These are phyloP conservation scores for Apiosordaria backusii DNA, from an alignment of 495 filamentous ascomycete species.

Conservation along the genomic window DNA sequence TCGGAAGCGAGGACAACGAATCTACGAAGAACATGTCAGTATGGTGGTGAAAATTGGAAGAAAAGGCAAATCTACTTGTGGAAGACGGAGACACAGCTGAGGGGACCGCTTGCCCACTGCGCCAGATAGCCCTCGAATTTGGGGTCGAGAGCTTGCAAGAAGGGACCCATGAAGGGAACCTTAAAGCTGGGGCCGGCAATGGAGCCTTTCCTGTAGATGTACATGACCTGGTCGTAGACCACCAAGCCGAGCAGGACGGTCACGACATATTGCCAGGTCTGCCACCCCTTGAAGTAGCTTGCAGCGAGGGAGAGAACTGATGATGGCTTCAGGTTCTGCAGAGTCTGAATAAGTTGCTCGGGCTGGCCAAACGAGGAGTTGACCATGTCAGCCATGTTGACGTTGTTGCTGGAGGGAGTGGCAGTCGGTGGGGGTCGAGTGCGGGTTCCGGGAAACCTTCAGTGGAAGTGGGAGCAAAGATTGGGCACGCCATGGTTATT, in stretches of 20 bases:
- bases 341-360: not conserved
- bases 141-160: slow-evolving; percentile 81
- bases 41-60: not conserved
- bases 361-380: slow-evolving; percentile 2
- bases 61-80: slow-evolving; percentile 70
- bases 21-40: slow-evolving; percentile 40
- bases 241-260: slow-evolving; percentile 19
- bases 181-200: slow-evolving; percentile 80
- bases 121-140: slow-evolving; percentile 78
- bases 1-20: slow-evolving; percentile 93
- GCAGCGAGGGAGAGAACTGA: not conserved
- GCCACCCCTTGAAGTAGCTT: not conserved
- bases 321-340: not conserved
- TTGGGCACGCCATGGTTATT: not conserved
- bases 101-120: slow-evolving; percentile 84
- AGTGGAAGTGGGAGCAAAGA: not conserved
- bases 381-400: not conserved
- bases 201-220: slow-evolving; percentile 75
- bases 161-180: slow-evolving; percentile 88
- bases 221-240: slow-evolving; percentile 58
- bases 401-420: not conserved
- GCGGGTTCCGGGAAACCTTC: not conserved
- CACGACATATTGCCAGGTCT: slow-evolving; percentile 19
- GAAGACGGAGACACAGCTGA: slow-evolving; percentile 95
- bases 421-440: not conserved